Evolutionary conservation across 768 basidiomycete species (phyloP).

Genomic region (Suillus tomentosus): DNA sequence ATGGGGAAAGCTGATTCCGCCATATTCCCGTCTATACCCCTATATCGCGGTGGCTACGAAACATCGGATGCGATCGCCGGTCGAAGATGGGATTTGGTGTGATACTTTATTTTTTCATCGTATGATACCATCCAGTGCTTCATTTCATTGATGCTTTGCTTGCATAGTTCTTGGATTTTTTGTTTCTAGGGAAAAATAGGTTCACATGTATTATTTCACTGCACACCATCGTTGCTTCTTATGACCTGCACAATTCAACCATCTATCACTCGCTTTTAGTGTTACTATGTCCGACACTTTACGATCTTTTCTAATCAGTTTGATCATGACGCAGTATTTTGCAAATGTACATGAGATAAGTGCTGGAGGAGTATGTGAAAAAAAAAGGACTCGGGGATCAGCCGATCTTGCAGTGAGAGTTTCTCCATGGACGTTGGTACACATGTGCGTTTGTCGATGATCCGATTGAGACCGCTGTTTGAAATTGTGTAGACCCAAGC

Average conservation of each 20-base stretch:
- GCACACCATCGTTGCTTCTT: constrained; percentile 23
- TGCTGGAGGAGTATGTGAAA: too few relatives aligned
- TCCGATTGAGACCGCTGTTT: constrained; percentile 6
- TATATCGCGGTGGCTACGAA: neutral
- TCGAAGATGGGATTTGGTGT: neutral
- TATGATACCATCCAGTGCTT: constrained; percentile 15
- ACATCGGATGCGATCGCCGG: constrained; percentile 2
- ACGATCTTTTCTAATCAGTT: constrained; percentile 32
- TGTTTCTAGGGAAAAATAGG: constrained; percentile 19
- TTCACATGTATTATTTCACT: constrained; percentile 39
- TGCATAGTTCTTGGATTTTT: constrained; percentile 23
- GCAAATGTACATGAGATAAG: neutral
- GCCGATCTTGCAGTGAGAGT: neutral
- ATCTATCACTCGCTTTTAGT: constrained; percentile 28
- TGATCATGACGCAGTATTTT: constrained; percentile 14
- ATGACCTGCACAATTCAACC: constrained; percentile 17
- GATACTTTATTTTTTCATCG: constrained; percentile 9
- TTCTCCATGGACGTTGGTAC: neutral
- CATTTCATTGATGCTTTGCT: constrained; percentile 15
- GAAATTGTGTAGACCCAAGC: neutral
- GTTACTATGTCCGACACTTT: constrained; percentile 33
- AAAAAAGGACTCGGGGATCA: neutral
- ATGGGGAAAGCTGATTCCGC: constrained; percentile 54
- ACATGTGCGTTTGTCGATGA: neutral
- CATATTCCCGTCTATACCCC: neutral